A percentile compares a stretch with the other conserved stretches of the same genome.
Evolutionary conservation across 305 asterid genomes (phyloP).

Genomic region (Caryopteris hybrid): DNA sequence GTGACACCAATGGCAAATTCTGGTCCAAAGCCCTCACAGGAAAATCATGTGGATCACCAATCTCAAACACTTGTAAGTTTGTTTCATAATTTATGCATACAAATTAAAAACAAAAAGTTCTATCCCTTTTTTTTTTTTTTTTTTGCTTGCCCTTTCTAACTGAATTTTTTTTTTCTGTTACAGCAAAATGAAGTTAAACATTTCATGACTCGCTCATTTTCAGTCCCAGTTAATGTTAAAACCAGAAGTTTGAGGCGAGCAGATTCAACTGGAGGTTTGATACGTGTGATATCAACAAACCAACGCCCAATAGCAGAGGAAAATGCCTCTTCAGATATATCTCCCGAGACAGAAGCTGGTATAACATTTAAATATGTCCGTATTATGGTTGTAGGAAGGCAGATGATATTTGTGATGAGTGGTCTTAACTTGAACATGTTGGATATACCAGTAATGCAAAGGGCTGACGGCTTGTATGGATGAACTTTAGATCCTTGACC

Average conservation of each 20-base stretch:
- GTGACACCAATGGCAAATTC: slow-evolving; percentile 64
- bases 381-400: not conserved
- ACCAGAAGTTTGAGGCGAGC: slow-evolving; percentile 63
- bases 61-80: slow-evolving; percentile 47
- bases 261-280: slow-evolving; percentile 69
- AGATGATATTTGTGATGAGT: not conserved
- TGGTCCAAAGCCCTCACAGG: slow-evolving; percentile 36
- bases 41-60: slow-evolving; percentile 31
- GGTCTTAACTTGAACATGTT: not conserved
- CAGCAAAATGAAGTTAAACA: slow-evolving; percentile 56
- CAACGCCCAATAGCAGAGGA: slow-evolving; percentile 39
- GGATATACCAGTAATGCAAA: not conserved
- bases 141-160: slow-evolving; percentile 2
- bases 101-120: too few species aligned
- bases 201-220: slow-evolving; percentile 67
- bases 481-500: not conserved
- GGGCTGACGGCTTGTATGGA: not conserved
- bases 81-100: slow-evolving; percentile 3
- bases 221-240: slow-evolving; percentile 82
- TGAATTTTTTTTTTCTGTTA: slow-evolving; percentile 17
- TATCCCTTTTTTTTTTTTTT: not conserved
- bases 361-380: slow-evolving; percentile 7
- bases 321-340: slow-evolving; percentile 40
- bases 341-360: slow-evolving; percentile 56
- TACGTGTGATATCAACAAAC: slow-evolving; percentile 71